Evolutionary conservation across 1,284 basidiomycete species (phyloP), one percentile per base, ranked within the genome.

Genomic region (Melampsora larici-populina): DNA sequence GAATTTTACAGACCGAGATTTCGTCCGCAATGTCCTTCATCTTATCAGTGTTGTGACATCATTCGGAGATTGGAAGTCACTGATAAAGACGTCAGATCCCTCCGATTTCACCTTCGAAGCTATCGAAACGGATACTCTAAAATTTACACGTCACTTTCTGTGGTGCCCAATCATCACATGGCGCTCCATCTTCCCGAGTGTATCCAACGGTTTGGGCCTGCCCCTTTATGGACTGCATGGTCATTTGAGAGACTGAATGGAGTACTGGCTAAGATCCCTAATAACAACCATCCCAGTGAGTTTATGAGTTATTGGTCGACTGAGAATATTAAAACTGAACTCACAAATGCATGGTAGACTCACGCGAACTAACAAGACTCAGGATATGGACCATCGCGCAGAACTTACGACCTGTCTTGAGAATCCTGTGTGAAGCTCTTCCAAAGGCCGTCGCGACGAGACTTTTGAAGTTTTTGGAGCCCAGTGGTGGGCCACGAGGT

Each of bases 221-320:
- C 73, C 13, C 55, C 73, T 29, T 46, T 60, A 0, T 76, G 65
- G 73, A 76, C 51, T 58, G 73, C 73, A 15, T 76, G 73, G 73
- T 17, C 24, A 0, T 62, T 68, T 63, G 33, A 76, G 24, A 43
- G 55, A 36, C 21, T 36, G 33, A 65, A 65, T 65, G 63, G 63
- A 7, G 2, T n/a, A n/a, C 24, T 65, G 24, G 63, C 63, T 5
- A n/a, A 21, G 8, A 65, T 65, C 18, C 63, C 63, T 24, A 65
- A n/a, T 29, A 65, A 65, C 63, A 65, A 65, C 33, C 63, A 65
- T 43, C 21, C 21, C 8, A 43, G 63, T 65, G 36, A 65, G 63
- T 21, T 26, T 8, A 8, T 9, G 8, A 24, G 21, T 31, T 31
- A 33, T 36, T 65, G 9, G 9, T 21, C 31, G n/a, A 24, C 36